Evolutionary conservation across 768 basidiomycete species (phyloP), one percentile per base, ranked within the genome.

Genomic region (Calvatia gigantea): DNA sequence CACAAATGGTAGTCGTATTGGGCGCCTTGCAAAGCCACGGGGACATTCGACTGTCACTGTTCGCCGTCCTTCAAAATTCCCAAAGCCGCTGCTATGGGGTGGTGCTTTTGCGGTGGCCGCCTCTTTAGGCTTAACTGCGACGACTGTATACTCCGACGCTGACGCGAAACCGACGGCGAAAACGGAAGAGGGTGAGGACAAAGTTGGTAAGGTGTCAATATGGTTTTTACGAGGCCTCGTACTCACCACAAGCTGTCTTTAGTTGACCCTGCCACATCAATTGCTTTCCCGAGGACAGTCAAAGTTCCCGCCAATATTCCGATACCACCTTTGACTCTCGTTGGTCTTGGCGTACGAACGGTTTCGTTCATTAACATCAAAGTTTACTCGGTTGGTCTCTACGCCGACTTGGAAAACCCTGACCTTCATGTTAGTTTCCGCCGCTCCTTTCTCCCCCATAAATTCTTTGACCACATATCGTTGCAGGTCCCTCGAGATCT

Each of bases 381-480:
- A 65, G 94, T 96, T 14, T 97, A 97, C 70, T 89, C 88, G 9
- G 84, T 92, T 31, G 94, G 82, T 2, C 93, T 97, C 71, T 97
- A 96, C 68, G 88, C 91, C 5, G 92, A 96, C 66, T 71, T 93
- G 41, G 63, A 74, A n/a, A 81, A 85, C 58, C 81, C 85, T 0
- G 77, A 75, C 38, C 75, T 90, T 55, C 77, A 78, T 51, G 87
- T 87, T 49, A 49, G 73, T 64, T 8, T 2, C 6, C 21, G 15
- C 19, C 7, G 42, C 21, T 33, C 41, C n/a, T 39, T 46, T 32
- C 3, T 39, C 35, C 37, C n/a, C 33, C 31, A 43, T 7, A 45
- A 23, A 46, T 23, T 15, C 17, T 45, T 29, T 33, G 21, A 47
- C 50, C 57, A n/a, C 61, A 53, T 9, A 25, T 25, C 33, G 32